These are phyloP conservation scores for Trametes sanguinea DNA, from an alignment of 768 basidiomycete species.

Conservation along the genomic window DNA sequence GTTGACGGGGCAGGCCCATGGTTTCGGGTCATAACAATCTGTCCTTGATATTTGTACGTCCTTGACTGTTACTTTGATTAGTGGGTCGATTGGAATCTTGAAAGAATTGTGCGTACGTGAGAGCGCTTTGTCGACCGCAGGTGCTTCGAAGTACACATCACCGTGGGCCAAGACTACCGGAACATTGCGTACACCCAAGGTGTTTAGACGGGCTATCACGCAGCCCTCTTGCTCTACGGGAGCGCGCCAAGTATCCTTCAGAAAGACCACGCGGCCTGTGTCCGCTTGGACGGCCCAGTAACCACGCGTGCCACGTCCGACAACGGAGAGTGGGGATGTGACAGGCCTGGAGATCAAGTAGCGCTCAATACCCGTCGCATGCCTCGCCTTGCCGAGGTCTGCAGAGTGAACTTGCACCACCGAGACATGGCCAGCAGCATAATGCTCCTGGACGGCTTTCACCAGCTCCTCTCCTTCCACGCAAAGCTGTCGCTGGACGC, in stretches of 20 bases:
- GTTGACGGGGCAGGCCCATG: neutral
- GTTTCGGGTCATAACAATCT: neutral
- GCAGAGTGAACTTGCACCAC: neutral
- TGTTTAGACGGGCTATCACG: neutral
- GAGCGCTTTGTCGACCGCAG: neutral
- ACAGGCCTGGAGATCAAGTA: conserved; percentile 12
- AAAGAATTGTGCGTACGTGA: neutral
- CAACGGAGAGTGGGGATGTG: neutral
- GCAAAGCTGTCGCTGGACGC: neutral
- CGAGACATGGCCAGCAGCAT: neutral
- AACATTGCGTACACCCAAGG: neutral
- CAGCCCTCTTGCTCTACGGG: neutral
- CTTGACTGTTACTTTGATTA: neutral
- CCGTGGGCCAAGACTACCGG: conserved; percentile 4
- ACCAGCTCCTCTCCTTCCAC: neutral
- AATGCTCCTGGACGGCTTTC: conserved; percentile 5
- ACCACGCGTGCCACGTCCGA: conserved; percentile 9
- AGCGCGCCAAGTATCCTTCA: conserved; percentile 2
- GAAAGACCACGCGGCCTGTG: neutral
- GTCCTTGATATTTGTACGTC: neutral
- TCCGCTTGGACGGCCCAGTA: conserved; percentile 17
- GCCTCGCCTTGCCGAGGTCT: neutral
- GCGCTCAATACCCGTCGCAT: neutral
- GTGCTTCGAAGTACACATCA: neutral
- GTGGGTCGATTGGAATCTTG: too few relatives aligned